phyloP scores from a whole-genome alignment of 805 yeast species.

The Maudiozyma serrabonitensis region DNA sequence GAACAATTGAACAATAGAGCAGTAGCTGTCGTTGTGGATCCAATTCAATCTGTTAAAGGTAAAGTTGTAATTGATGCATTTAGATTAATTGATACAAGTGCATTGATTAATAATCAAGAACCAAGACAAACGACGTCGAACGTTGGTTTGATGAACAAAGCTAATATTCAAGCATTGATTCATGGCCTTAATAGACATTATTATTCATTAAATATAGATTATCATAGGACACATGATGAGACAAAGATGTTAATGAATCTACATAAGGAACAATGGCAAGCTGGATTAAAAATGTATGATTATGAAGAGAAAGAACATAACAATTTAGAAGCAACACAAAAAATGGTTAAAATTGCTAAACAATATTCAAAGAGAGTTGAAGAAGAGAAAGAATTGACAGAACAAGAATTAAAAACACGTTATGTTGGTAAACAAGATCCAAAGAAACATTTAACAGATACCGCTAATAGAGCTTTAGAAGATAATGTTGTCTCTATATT shows the following conservation, averaged over 20 bases:
- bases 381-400: constrained; percentile 82
- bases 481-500: constrained; percentile 81
- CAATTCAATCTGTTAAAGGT: constrained; percentile 97
- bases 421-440: constrained; percentile 99
- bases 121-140: constrained; percentile 97
- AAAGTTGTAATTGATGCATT: constrained; percentile 98
- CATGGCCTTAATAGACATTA: constrained; percentile 96
- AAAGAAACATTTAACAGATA: constrained; percentile 87
- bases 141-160: constrained; percentile 89
- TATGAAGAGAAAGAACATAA: constrained; percentile 68
- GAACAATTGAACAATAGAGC: constrained; percentile 93
- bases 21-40: constrained; percentile 97
- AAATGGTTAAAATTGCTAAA: constrained; percentile 82
- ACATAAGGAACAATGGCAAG: constrained; percentile 93
- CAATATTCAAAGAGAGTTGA: constrained; percentile 81
- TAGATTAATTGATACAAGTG: constrained; percentile 79
- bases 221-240: constrained; percentile 84
- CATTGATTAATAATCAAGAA: constrained; percentile 91
- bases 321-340: constrained; percentile 61
- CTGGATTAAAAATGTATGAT: constrained; percentile 72
- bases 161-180: constrained; percentile 90
- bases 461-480: constrained; percentile 78
- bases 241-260: constrained; percentile 88
- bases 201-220: constrained; percentile 90
- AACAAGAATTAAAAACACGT: constrained; percentile 85